Percentiles rank a stretch among this genome's conserved stretches.
phyloP scores from a whole-genome alignment of 2,329 filamentous ascomycete species.

The Pezicula rhizophila region DNA sequence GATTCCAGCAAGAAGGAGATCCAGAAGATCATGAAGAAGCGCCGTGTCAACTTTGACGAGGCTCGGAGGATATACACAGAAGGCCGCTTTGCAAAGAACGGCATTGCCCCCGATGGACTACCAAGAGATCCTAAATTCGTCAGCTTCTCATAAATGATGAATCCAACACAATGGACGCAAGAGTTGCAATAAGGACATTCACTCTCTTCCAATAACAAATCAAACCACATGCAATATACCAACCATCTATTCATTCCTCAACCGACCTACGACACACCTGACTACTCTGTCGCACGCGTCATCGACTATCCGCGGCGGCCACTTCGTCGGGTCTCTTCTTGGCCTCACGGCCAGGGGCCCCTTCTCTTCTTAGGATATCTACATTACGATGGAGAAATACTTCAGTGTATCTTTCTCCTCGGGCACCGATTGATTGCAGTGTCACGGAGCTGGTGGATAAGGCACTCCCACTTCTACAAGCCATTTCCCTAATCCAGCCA shows the following conservation, averaged over 20 bases:
- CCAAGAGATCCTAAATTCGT: conserved; percentile 94
- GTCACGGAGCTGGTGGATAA: too few relatives aligned
- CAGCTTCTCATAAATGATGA: conserved; percentile 52
- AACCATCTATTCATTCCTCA: not conserved
- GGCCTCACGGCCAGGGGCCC: too few relatives aligned
- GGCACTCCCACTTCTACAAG: not conserved
- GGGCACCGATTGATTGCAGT: not conserved
- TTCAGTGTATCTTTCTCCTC: conserved; percentile 1
- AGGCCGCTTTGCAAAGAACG: conserved; percentile 76
- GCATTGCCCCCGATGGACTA: conserved; percentile 80
- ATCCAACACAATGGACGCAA: not conserved
- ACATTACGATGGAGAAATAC: not conserved
- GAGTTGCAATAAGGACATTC: not conserved
- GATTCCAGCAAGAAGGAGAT: conserved; percentile 75
- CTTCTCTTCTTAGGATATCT: not conserved
- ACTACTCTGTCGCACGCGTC: not conserved
- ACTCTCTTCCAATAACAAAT: too few relatives aligned
- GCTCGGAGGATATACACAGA: conserved; percentile 82
- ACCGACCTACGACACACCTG: not conserved
- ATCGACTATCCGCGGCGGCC: too few relatives aligned
- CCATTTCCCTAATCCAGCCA: not conserved
- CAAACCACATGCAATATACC: too few relatives aligned
- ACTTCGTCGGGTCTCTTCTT: too few relatives aligned
- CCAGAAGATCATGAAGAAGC: conserved; percentile 82
- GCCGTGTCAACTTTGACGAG: conserved; percentile 81